Base-by-base conservation (phyloP, 768 basidiomycete genomes). In the Macrolepiota fuliginosa region DNA sequence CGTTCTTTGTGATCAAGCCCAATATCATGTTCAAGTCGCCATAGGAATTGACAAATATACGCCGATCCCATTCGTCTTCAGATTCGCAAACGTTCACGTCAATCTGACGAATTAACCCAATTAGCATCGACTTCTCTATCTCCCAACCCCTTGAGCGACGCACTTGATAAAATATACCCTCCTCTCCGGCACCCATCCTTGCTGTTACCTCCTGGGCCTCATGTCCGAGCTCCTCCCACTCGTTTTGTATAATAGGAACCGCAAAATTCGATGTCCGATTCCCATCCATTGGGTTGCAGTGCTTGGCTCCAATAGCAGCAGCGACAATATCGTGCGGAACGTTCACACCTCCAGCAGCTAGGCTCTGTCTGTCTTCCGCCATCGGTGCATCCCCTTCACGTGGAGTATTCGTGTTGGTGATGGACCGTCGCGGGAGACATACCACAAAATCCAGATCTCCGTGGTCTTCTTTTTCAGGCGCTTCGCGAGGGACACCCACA, bases 11-110 rank as follows among this genome's bases (percentile, higher is more conserved):
- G 17, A 90, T 70, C 13, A 87, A 69, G 10, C 84, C 82, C 52
- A 91, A 70, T 15, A 91, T 87, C 83, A 89, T 88, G 0, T 86
- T 86, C 17, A 90, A 76, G 65, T 90, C 90, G 9, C 90, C 90
- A 65, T 89, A 90, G 1, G 83, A 81, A 61, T 84, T 79, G 66
- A 83, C 83, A 71, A 89, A 83, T 24, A 77, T 68, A 15, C 83
- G 70, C 22, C 84, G 76, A 24, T 85, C 76, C 71, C 74, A 83
- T 66, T 83, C 83, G 19, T 73, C 77, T 66, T 72, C 71, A 68
- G 83, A 78, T 2, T 66, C 69, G 66, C 87, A 88, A 2, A 87
- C 80, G 63, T 83, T 79, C 15, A 90, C 79, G 65, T 91, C 90
- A 9, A 91, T 82, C 77, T 92, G 54, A 12, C 12, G 13, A 24